Evolutionary conservation across 2,329 filamentous ascomycete species (phyloP), one percentile per base, ranked within the genome.

Genomic region (Chaetomium sp.): DNA sequence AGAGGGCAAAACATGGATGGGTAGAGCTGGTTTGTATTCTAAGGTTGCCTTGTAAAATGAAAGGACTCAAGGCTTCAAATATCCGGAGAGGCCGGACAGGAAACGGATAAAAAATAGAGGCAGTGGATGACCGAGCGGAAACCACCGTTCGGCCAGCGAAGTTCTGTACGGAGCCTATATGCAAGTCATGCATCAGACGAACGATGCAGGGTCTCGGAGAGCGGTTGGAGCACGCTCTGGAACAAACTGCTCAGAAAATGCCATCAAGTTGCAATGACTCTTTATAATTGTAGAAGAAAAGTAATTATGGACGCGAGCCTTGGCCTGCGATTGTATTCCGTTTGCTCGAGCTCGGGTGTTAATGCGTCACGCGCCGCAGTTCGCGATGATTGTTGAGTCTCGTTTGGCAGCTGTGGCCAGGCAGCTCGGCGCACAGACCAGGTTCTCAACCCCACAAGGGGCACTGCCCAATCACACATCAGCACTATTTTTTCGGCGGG

Each of bases 401-500:
- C 9, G 23, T 50, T 50, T 25, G 21, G 12, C 12, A 12, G 47
- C 9, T 51, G 12, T 51, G 53, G 53, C 53, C 27, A 55, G 53
- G 53, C 53, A 56, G 55, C 33, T 45, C 33, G 23, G 47, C 27
- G 62, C 62, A 59, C 58, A 29, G 56, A 47, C 58, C 62, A 59
- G 31, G 5, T 9, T 6, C 2, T 19, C 19, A 25, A 5, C 21
- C 50, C 50, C 50, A 51, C 50, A 53, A 23, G 25, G 13, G 12
- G 27, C 5, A 9, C 27, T 19, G 23, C 9, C 71, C 71, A 72
- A 72, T 72, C 65, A 53, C 7, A 57, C 12, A 16, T 4, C 31
- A 3, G 27, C 13, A 56, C 51, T 57, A 61, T 66, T 66, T 68
- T 69, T 65, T 69, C 35, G 49, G 67, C 68, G 69, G 69, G 70